Evolutionary conservation across 805 yeast species (phyloP).

Genomic region (Kuraishia ogatae): DNA sequence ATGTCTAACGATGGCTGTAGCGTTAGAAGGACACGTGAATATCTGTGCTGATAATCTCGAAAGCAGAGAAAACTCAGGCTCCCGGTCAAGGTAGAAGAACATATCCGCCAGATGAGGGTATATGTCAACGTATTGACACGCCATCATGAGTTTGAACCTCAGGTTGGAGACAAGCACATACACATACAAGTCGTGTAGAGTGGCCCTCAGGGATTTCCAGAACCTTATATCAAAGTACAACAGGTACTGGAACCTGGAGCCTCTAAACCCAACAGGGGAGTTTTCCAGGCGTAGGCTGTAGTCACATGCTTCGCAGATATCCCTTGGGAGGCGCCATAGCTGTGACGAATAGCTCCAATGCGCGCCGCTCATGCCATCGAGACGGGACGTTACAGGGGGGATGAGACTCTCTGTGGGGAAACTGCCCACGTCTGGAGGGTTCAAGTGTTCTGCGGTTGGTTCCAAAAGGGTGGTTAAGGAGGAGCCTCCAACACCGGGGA

Average conservation of each 20-base stretch:
- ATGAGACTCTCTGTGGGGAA: slow-evolving; percentile 26
- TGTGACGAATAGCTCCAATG: neutral
- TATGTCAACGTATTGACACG: slow-evolving; percentile 75
- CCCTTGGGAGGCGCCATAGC: slow-evolving; percentile 37
- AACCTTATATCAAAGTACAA: slow-evolving; percentile 62
- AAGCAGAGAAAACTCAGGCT: slow-evolving; percentile 76
- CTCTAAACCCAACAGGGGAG: slow-evolving; percentile 15
- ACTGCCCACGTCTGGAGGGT: slow-evolving; percentile 15
- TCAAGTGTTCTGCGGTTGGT: slow-evolving; percentile 1
- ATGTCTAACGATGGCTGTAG: slow-evolving; percentile 51
- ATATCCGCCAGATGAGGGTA: slow-evolving; percentile 70
- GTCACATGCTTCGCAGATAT: slow-evolving; percentile 35
- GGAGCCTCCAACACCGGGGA: slow-evolving; percentile 31
- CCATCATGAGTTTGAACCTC: slow-evolving; percentile 46
- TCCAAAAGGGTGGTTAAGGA: neutral
- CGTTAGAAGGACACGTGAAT: slow-evolving; percentile 82
- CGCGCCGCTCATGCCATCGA: neutral
- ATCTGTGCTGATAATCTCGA: slow-evolving; percentile 73
- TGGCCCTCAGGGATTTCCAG: slow-evolving; percentile 53
- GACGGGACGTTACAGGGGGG: slow-evolving; percentile 24
- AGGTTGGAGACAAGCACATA: slow-evolving; percentile 55
- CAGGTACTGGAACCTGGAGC: slow-evolving; percentile 51
- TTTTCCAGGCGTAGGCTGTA: slow-evolving; percentile 16
- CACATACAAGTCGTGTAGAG: slow-evolving; percentile 57
- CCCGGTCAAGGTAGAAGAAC: slow-evolving; percentile 70